phyloP scores from a whole-genome alignment of 176 grass and related monocot genomes.

The Puccinellia tenuiflora region DNA sequence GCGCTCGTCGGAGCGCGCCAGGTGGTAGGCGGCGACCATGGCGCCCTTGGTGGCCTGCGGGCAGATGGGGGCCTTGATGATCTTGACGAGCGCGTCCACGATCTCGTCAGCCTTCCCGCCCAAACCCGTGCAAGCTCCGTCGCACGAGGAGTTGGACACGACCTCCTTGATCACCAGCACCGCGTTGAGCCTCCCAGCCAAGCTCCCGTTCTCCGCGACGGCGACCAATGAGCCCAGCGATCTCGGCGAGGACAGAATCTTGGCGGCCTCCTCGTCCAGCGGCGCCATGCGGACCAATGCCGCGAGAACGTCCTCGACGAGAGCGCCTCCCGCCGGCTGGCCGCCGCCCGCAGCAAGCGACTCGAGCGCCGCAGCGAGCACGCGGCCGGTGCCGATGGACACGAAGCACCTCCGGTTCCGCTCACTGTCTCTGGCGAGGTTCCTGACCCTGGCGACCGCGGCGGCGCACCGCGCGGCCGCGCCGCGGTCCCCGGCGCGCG shows the following conservation, averaged over 20 bases:
- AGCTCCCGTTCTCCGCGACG: conserved; percentile 43
- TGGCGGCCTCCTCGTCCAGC: conserved; percentile 45
- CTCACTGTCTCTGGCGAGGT: conserved; percentile 53
- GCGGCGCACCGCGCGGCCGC: conserved; percentile 11
- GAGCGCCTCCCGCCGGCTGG: not conserved
- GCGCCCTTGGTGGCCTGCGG: conserved; percentile 65
- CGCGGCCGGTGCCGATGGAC: conserved; percentile 37
- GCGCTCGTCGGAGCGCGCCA: conserved; percentile 37
- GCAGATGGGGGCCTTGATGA: conserved; percentile 68
- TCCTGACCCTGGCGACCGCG: conserved; percentile 29
- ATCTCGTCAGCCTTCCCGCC: conserved; percentile 35
- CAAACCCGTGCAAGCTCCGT: not conserved
- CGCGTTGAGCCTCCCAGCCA: conserved; percentile 58
- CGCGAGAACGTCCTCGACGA: conserved; percentile 44
- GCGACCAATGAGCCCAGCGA: conserved; percentile 34
- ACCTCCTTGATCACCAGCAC: conserved; percentile 56
- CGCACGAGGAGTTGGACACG: conserved; percentile 26
- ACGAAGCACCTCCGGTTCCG: conserved; percentile 57
- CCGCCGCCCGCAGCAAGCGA: conserved; percentile 12
- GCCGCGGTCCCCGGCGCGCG: not conserved
- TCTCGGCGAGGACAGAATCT: conserved; percentile 10
- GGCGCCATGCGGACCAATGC: conserved; percentile 61
- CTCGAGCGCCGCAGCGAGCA: conserved; percentile 45
- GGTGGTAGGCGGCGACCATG: conserved; percentile 53
- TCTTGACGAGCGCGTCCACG: conserved; percentile 44